Evolutionary conservation across 805 yeast genomes (phyloP).

Genomic region (Kazachstania africana): DNA sequence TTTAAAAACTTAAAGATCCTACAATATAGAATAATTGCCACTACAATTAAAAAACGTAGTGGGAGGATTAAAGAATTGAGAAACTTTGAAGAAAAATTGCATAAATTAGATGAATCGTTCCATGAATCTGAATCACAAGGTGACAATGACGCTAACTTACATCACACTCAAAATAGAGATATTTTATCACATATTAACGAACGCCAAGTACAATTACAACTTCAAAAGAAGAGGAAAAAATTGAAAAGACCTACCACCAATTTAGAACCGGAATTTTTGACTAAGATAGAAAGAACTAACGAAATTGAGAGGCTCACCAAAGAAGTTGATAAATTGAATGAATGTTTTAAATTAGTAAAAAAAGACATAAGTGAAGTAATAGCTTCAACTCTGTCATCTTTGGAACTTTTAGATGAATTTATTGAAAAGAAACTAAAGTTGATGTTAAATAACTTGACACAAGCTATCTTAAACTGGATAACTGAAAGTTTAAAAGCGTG

Average conservation of each 20-base stretch:
- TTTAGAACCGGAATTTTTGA: constrained; percentile 22
- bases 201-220: constrained; percentile 9
- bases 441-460: constrained; percentile 24
- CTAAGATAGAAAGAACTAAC: constrained; percentile 27
- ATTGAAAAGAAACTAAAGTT: constrained; percentile 22
- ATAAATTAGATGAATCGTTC: constrained; percentile 24
- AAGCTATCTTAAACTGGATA: constrained; percentile 27
- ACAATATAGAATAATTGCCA: constrained; percentile 35
- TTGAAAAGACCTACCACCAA: constrained; percentile 5
- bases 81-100: constrained; percentile 25
- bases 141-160: neutral
- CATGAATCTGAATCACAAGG: constrained; percentile 3
- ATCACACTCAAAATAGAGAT: neutral
- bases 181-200: constrained; percentile 1
- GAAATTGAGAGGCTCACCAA: constrained; percentile 27
- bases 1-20: constrained; percentile 47
- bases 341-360: constrained; percentile 28
- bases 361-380: constrained; percentile 30
- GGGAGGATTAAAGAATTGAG: constrained; percentile 22
- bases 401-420: constrained; percentile 17
- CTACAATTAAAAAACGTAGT: constrained; percentile 28
- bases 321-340: constrained; percentile 30
- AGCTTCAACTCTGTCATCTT: constrained; percentile 22
- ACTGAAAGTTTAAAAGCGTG: constrained; percentile 29
- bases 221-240: constrained; percentile 6